phyloP scores from a whole-genome alignment of 441 rosid genomes.

The Eruca vesicaria region DNA sequence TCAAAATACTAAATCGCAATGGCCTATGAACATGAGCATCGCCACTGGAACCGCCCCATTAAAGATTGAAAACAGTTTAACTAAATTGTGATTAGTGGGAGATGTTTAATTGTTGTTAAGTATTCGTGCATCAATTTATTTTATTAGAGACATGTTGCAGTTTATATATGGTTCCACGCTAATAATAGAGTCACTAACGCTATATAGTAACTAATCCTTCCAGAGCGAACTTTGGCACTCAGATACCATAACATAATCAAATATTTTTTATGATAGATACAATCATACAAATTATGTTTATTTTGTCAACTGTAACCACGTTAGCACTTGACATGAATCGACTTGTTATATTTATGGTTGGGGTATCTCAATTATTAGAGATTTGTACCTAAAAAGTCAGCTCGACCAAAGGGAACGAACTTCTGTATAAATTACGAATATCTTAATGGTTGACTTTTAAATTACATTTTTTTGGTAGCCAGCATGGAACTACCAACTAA shows the following conservation, averaged over 20 bases:
- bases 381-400: conserved; percentile 20
- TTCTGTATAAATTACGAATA: background rate
- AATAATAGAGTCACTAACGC: conserved; percentile 11
- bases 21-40: conserved; percentile 13
- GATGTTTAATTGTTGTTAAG: conserved; percentile 17
- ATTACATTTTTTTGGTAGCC: background rate
- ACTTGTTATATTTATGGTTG: conserved; percentile 19
- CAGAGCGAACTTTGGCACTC: background rate
- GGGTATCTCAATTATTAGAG: conserved; percentile 18
- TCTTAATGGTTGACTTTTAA: conserved; percentile 25
- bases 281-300: background rate
- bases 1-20: conserved; percentile 15
- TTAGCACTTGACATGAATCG: conserved; percentile 25
- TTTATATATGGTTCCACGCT: conserved; percentile 8
- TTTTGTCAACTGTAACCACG: conserved; percentile 13
- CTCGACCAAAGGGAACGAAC: conserved; percentile 33
- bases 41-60: conserved; percentile 24
- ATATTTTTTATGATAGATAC: background rate
- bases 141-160: conserved; percentile 28
- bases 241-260: background rate
- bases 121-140: conserved; percentile 20
- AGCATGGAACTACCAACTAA: conserved; percentile 11
- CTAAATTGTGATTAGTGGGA: conserved; percentile 19
- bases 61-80: conserved; percentile 26
- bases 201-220: background rate